Percentiles rank a stretch among this genome's conserved stretches.
Conservation (phyloP, 2,329 filamentous ascomycete species). For the Arthrobotrys sinensis region DNA sequence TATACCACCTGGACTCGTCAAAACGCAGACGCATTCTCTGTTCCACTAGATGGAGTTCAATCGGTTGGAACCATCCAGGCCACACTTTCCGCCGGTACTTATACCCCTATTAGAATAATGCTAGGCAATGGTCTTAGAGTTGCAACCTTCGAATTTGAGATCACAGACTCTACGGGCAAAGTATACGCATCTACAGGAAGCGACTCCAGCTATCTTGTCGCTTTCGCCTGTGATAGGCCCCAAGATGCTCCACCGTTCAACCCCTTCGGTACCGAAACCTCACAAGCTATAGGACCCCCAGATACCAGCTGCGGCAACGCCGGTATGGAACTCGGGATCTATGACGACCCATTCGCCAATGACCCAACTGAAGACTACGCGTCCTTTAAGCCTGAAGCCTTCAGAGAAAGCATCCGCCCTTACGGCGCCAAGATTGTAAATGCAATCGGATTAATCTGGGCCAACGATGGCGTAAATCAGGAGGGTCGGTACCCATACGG, state of each 20-base stretch:
- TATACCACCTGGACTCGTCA: background rate
- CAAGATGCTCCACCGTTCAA: background rate
- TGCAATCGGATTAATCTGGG: conserved; percentile 6
- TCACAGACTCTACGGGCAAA: background rate
- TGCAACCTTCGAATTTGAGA: conserved; percentile 2
- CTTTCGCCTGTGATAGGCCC: conserved; percentile 5
- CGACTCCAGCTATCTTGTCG: conserved; percentile 17
- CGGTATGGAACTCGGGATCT: conserved; percentile 26
- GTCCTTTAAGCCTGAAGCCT: background rate
- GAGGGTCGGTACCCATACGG: conserved; percentile 18
- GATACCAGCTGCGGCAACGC: conserved; percentile 10
- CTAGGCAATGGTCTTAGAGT: background rate
- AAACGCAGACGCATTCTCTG: background rate
- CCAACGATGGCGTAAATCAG: background rate
- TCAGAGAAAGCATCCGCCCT: background rate
- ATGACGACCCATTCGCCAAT: background rate
- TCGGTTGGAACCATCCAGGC: background rate
- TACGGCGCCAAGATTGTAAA: background rate
- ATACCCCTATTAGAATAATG: conserved; percentile 30
- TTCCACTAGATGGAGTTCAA: background rate
- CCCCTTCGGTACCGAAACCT: conserved; percentile 20
- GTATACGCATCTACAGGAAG: background rate
- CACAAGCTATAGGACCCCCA: background rate
- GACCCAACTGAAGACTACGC: background rate
- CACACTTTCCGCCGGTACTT: conserved; percentile 4